Conservation (phyloP, 371 early-diverging fungal genomes). For the Mucor irregularis region DNA sequence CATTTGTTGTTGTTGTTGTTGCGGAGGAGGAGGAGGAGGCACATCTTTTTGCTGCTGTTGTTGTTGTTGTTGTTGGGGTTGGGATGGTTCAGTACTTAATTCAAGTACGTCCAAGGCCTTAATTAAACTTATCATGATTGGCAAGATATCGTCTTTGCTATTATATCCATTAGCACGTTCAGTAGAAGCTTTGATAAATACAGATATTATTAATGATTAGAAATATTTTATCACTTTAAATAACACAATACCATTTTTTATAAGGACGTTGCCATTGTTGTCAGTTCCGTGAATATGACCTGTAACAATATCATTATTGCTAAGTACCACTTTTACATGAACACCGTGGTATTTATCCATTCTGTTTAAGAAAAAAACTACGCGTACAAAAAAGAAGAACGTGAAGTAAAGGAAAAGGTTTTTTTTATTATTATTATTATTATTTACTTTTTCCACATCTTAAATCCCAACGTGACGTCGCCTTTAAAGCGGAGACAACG, state of each 20-base stretch:
- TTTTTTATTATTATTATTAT: too few species aligned
- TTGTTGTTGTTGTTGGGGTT: conserved; percentile 1
- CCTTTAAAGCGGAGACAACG: too few species aligned
- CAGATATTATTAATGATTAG: not conserved
- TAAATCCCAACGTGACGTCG: too few species aligned
- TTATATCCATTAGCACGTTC: not conserved
- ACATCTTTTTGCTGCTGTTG: not conserved
- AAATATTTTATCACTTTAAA: not conserved
- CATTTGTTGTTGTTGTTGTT: conserved; percentile 2
- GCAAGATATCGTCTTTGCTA: not conserved
- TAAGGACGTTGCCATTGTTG: conserved; percentile 1
- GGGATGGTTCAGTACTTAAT: not conserved
- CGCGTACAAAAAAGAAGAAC: not conserved
- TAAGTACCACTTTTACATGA: conserved; percentile 14
- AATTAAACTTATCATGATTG: not conserved
- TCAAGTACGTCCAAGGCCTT: conserved; percentile 14
- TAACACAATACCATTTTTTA: conserved; percentile 13
- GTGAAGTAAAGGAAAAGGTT: too few species aligned
- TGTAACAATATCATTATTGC: conserved; percentile 8
- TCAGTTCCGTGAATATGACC: conserved; percentile 23
- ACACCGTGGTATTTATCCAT: conserved; percentile 26
- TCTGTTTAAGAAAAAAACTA: not conserved
- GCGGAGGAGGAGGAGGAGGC: not conserved
- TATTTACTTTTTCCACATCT: too few species aligned
- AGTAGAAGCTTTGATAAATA: not conserved